Evolutionary conservation across 352 stramenopile species (phyloP).

Genomic region (Globisporangium carolinianum): DNA sequence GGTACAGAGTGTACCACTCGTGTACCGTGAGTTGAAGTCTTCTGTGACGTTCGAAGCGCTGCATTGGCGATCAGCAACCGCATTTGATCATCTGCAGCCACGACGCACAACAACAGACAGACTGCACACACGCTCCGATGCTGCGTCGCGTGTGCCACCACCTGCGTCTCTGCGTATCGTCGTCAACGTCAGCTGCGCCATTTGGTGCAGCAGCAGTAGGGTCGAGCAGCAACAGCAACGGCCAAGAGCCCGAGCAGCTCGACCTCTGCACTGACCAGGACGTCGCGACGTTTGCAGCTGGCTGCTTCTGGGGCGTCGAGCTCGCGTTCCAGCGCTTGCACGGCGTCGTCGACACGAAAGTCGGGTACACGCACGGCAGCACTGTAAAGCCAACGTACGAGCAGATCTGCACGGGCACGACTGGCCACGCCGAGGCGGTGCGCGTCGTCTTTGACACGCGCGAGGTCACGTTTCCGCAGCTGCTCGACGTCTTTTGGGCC

Average conservation of each 20-base stretch:
- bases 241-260: constrained; percentile 5
- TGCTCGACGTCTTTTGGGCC: constrained; percentile 76
- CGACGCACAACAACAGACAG: too few species aligned
- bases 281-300: constrained; percentile 94
- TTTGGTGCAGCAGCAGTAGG: background rate
- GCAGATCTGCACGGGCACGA: constrained; percentile 90
- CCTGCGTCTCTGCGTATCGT: constrained; percentile 6
- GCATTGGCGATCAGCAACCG: background rate
- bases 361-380: constrained; percentile 82
- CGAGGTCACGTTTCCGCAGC: constrained; percentile 75
- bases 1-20: too few species aligned
- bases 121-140: background rate
- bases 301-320: constrained; percentile 98
- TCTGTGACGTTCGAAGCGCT: too few species aligned
- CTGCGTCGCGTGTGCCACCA: constrained; percentile 13
- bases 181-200: background rate
- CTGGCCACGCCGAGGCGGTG: constrained; percentile 93
- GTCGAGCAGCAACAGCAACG: background rate
- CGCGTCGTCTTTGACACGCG: constrained; percentile 89
- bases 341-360: constrained; percentile 90
- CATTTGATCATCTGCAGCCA: background rate
- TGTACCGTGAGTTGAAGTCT: too few species aligned
- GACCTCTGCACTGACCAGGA: constrained; percentile 9
- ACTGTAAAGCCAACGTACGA: constrained; percentile 92
- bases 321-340: constrained; percentile 93